These are phyloP conservation scores for Penicillium salamii DNA, from an alignment of 495 filamentous ascomycete genomes.

Conservation along the genomic window DNA sequence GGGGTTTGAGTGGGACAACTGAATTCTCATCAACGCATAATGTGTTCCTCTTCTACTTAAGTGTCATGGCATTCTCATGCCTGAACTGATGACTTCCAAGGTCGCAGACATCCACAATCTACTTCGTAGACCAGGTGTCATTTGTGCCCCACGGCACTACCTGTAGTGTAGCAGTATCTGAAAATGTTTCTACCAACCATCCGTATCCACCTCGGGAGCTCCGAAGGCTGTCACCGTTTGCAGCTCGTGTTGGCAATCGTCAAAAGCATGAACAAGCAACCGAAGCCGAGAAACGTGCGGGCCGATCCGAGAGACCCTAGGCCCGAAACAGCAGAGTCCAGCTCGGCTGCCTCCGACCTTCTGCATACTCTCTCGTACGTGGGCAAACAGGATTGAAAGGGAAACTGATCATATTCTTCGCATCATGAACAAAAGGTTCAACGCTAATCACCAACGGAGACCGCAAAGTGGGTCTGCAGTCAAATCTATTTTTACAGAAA, in stretches of 20 bases:
- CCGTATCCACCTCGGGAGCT: not conserved
- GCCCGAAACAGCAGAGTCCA: slow-evolving; percentile 6
- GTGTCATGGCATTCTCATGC: too few species aligned
- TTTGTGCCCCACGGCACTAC: too few species aligned
- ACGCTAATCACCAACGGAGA: slow-evolving; percentile 43
- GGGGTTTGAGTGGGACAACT: too few species aligned
- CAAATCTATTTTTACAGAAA: slow-evolving; percentile 48
- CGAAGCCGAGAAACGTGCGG: slow-evolving; percentile 3
- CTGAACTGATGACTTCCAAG: too few species aligned
- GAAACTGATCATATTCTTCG: slow-evolving; percentile 41
- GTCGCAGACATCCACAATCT: too few species aligned
- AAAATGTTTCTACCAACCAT: too few species aligned
- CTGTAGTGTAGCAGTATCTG: too few species aligned
- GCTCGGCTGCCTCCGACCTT: not conserved
- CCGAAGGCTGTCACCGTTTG: not conserved
- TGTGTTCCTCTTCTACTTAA: too few species aligned
- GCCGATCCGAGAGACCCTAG: slow-evolving; percentile 8
- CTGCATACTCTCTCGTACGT: not conserved
- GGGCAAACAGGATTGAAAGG: not conserved
- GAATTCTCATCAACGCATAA: too few species aligned
- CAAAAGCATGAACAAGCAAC: slow-evolving; percentile 1
- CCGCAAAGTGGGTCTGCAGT: slow-evolving; percentile 24
- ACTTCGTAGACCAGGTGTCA: too few species aligned
- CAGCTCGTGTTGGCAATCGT: not conserved
- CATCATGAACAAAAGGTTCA: slow-evolving; percentile 35